Evolutionary conservation across 306 rosid species (phyloP).

Genomic region (Lathyrus aphaca): DNA sequence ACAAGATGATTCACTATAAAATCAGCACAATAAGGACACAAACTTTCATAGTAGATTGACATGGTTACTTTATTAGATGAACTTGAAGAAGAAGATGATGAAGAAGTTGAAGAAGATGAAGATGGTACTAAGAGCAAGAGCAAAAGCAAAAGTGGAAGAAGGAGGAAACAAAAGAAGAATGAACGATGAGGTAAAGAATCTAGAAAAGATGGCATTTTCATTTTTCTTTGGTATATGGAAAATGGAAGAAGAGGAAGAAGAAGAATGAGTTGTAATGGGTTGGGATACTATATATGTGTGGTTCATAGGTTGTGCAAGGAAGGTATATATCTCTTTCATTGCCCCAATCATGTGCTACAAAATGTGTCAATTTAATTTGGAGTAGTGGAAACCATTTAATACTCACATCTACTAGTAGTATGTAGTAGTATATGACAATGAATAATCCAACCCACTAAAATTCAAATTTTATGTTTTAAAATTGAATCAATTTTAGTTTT

Average conservation of each 20-base stretch:
- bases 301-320: conserved; percentile 27
- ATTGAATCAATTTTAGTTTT: too few species aligned
- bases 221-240: conserved; percentile 11
- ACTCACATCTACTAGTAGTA: too few species aligned
- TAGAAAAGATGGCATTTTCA: conserved; percentile 41
- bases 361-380: neutral
- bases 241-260: neutral
- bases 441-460: neutral
- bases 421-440: neutral
- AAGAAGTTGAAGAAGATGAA: conserved; percentile 36
- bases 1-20: conserved; percentile 74
- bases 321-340: conserved; percentile 29
- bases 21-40: conserved; percentile 86
- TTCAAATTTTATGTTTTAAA: too few species aligned
- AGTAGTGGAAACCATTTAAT: conserved; percentile 9
- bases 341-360: neutral
- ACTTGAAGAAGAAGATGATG: neutral
- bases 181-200: conserved; percentile 65
- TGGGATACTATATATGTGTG: neutral
- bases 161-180: conserved; percentile 59
- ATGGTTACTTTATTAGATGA: conserved; percentile 47
- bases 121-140: conserved; percentile 36
- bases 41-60: conserved; percentile 74
- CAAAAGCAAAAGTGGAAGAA: conserved; percentile 43
- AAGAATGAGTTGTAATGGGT: neutral